Base-by-base conservation (phyloP, 1,139 yeast species). In the Scheffersomyces titani region DNA sequence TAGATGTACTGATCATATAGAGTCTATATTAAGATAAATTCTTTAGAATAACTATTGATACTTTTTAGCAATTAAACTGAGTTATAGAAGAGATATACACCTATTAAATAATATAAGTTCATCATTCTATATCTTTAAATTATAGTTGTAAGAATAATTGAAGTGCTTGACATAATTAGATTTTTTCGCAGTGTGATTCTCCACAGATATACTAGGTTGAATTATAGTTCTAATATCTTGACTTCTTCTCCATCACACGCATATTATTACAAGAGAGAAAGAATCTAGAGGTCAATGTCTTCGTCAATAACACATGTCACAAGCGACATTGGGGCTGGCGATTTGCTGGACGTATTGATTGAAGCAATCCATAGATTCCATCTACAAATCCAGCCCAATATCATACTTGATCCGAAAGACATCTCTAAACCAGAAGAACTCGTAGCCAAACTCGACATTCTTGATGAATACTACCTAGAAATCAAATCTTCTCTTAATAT, bases 401-500 rank as follows among this genome's bases (percentile, higher is more conserved):
- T 46, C 18, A 18, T n/a, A 13, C 49, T 46, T 46, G 49, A 46
- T 11, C 22, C 49, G n/a, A 19, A 20, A 46, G 49, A 46, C n/a
- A 19, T 19, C 11, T 30, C 51, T 13, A 53, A 51, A 20, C 52
- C 59, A 21, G 57, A 55, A 20, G 59, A 56, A 18, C 60, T 63
- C 52, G 49, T 51, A 50, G 48, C 52, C 24, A 59, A 59, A 51
- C 53, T 67, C 49, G 67, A 68, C 44, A 58, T 56, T 20, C 60
- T 70, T 19, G 67, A 68, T 51, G 74, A 70, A 24, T 61, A 57
- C 52, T 65, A 63, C 54, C 59, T 60, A 50, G 72, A 66, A 36
- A 55, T 61, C 3, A 55, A 55, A 16, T 58, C 64, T 13, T 47
- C 56, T 2, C 61, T 70, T 3, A 55, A 52, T n/a, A 62, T 63